Base-by-base conservation (phyloP, 2,329 filamentous ascomycete genomes). In the Fusarium clavum region DNA sequence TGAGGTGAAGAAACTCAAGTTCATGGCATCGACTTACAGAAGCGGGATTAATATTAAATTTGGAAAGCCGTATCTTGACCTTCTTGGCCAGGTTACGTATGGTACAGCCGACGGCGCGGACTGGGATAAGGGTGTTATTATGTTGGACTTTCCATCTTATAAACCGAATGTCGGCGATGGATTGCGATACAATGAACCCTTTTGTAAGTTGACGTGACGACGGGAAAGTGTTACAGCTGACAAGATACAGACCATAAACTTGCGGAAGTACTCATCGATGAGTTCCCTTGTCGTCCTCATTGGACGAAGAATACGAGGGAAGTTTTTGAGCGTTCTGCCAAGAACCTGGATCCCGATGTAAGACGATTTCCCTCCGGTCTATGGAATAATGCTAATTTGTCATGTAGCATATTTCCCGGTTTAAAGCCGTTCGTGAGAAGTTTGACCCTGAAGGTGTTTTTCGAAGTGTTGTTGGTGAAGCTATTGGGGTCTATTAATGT, bases 31-130 rank as follows among this genome's bases (percentile, higher is more conserved):
- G 0, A 61, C 59, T 0, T 61, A 61, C 3, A 27, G 56, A 3
- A 61, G 59, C 0, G 56, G 59, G 1, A 61, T 61, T 9, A 61
- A 61, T 20, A 61, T 61, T 10, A 61, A 61, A n/a, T 61, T 61
- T 3, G 56, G 44, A 1, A 40, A 41, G 0, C 59, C 56, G 0
- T 61, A 61, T 2, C 52, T 61, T 2, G 56, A 61, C 8, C 30
- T 61, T 0, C 30, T 61, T 0, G 56, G 56, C 0, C 45, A 61
- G 5, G 59, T 61, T 0, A 61, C 59, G 1, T 61, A 61, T 1
- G 45, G 59, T 0, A 61, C 59, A 0, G 51, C 56, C 0, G 56
- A 61, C 11, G 56, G 59, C 0, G 56, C 59, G 0, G 29, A 61
- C 1, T 61, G 56, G 59, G 45, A 53, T 1, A 61, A 61, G 14